Base-by-base conservation (phyloP, 1,139 yeast genomes). In the Saccharomyces hybrid region DNA sequence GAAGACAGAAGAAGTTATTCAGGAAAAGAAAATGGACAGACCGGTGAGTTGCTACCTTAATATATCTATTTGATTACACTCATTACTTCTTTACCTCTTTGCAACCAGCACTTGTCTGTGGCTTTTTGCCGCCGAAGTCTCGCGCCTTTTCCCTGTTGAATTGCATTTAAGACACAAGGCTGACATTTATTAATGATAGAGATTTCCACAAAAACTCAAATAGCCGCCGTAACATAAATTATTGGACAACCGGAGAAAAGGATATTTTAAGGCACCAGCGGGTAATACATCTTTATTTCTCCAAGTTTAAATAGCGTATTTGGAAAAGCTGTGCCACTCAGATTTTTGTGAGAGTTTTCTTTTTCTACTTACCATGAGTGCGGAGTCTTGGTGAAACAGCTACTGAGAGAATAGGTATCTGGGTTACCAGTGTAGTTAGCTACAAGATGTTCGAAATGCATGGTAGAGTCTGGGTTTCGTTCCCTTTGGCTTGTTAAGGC, bases 11-110 rank as follows among this genome's bases (percentile, higher is more conserved):
- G 25, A 20, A 38, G 25, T 38, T 25, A 5, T 38, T 38, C 26
- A 9, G 42, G 16, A 25, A 47, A 50, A 42, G 34, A 48, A 51
- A 34, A 34, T 55, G 29, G 51, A 49, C 32, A 48, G 51, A 11
- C 25, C 26, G 11, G 44, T 20, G 20, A 38, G 25, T 16, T 38
- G 44, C 44, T 13, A 20, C 26, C 44, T 38, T 38, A 38, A 38
- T 38, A 38, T 38, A 38, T 20, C 26, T 20, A 38, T 38, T 16
- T 16, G 44, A 38, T 38, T 38, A 5, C 44, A 25, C n/a, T 13
- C 44, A 20, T 20, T 20, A 2, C 9, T 11, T 20, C 23, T 16
- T 9, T 38, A 16, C 11, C 23, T 20, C 20, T 38, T 38, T 38
- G 26, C 44, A 20, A 38, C 25, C 25, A 20, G 44, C 25, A 25